Percentiles rank a stretch among this genome's conserved stretches.
Conservation (phyloP, 805 yeast genomes). For the Martiniozyma abietophila region DNA sequence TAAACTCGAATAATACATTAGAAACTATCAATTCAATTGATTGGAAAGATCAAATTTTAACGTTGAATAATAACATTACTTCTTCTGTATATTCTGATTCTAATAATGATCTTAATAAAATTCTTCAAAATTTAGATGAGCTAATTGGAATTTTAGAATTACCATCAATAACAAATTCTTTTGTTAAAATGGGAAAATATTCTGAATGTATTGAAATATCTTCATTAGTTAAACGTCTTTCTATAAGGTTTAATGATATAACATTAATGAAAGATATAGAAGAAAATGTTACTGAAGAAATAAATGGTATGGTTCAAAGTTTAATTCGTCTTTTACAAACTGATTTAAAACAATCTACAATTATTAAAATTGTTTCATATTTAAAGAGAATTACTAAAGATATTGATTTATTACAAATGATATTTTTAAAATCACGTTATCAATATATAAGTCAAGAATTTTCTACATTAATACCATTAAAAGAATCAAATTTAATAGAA, state of each 20-base stretch:
- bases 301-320: slow-evolving; percentile 54
- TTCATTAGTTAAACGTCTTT: slow-evolving; percentile 58
- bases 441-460: slow-evolving; percentile 59
- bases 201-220: slow-evolving; percentile 84
- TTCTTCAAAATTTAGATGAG: slow-evolving; percentile 56
- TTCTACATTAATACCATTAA: slow-evolving; percentile 46
- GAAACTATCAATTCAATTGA: not conserved
- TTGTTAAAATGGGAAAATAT: slow-evolving; percentile 79
- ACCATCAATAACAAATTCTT: slow-evolving; percentile 75
- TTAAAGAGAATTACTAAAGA: slow-evolving; percentile 15
- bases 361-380: slow-evolving; percentile 70
- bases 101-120: slow-evolving; percentile 26
- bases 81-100: no score
- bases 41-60: slow-evolving; percentile 1
- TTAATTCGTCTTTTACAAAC: slow-evolving; percentile 63
- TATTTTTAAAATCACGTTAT: slow-evolving; percentile 59
- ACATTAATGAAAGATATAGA: slow-evolving; percentile 42
- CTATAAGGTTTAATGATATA: slow-evolving; percentile 58
- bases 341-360: slow-evolving; percentile 67
- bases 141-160: slow-evolving; percentile 72
- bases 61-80: not conserved
- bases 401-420: slow-evolving; percentile 35
- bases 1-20: slow-evolving; percentile 1
- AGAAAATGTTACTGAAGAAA: slow-evolving; percentile 44
- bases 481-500: slow-evolving; percentile 40